phyloP scores from a whole-genome alignment of 1,284 basidiomycete species.

The Violaceomyces palustris region DNA sequence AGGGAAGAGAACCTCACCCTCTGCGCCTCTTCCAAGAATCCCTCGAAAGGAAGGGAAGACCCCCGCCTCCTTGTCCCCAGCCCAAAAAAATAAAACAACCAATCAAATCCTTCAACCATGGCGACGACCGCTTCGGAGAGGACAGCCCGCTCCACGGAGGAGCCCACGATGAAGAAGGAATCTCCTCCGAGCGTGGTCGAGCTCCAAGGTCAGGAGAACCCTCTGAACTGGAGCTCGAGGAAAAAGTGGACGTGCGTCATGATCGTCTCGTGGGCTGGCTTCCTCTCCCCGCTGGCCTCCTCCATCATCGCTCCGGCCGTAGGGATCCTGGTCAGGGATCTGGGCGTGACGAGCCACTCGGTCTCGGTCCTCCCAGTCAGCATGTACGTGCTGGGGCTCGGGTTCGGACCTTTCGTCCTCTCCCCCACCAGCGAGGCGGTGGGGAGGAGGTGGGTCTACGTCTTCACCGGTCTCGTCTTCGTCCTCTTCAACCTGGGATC shows the following conservation, averaged over 20 bases:
- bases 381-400: constrained; percentile 37
- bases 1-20: too few species aligned
- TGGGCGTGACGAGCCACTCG: constrained; percentile 19
- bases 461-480: constrained; percentile 40
- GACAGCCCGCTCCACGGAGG: too few species aligned
- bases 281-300: constrained; percentile 45
- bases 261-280: constrained; percentile 46
- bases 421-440: constrained; percentile 56
- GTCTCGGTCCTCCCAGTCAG: constrained; percentile 35
- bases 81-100: too few species aligned
- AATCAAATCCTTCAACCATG: too few species aligned
- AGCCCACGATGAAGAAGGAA: too few species aligned
- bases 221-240: constrained; percentile 6
- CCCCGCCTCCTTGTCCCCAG: too few species aligned
- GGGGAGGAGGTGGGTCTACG: constrained; percentile 55
- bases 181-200: too few species aligned
- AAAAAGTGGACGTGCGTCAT: constrained; percentile 36
- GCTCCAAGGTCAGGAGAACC: constrained; percentile 12
- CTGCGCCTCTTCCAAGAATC: too few species aligned
- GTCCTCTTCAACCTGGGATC: constrained; percentile 51
- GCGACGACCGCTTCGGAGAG: too few species aligned
- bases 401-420: constrained; percentile 55
- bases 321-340: constrained; percentile 16
- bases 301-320: constrained; percentile 38
- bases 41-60: too few species aligned